A percentile compares a stretch with the other conserved stretches of the same genome.
Conservation (phyloP, 345 rosid genomes). For the Ceriops tagal region DNA sequence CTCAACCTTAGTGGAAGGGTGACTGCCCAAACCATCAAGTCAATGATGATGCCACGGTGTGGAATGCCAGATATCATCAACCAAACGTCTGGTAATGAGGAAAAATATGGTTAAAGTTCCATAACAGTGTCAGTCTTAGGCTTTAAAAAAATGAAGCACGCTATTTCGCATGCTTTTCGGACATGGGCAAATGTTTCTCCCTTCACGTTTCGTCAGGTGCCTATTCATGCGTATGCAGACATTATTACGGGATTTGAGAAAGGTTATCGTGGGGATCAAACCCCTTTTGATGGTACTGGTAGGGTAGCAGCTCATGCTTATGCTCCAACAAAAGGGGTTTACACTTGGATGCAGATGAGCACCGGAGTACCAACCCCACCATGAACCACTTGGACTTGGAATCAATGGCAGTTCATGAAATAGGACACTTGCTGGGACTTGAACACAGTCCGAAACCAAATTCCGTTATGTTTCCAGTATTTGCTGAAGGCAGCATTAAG, state of each 20-base stretch:
- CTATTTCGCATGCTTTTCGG: constrained; percentile 24
- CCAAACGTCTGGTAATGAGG: background rate
- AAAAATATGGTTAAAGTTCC: background rate
- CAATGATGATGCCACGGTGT: constrained; percentile 24
- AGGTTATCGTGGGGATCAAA: constrained; percentile 12
- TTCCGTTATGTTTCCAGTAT: constrained; percentile 27
- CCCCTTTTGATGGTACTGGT: constrained; percentile 23
- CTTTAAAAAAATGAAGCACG: constrained; percentile 5
- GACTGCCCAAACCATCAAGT: background rate
- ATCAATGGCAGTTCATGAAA: constrained; percentile 32
- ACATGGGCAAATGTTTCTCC: constrained; percentile 23
- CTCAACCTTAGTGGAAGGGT: constrained; percentile 15
- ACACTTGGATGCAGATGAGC: constrained; percentile 34
- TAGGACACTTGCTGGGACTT: constrained; percentile 31
- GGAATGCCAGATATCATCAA: constrained; percentile 18
- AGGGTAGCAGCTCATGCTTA: constrained; percentile 22
- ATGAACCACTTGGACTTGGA: constrained; percentile 15
- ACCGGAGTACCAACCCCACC: constrained; percentile 8
- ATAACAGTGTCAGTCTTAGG: constrained; percentile 7
- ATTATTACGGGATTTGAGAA: constrained; percentile 17
- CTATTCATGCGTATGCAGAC: background rate
- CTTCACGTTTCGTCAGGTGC: constrained; percentile 18
- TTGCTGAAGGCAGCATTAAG: background rate
- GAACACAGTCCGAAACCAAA: constrained; percentile 11
- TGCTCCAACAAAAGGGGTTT: constrained; percentile 4